Evolutionary conservation across 2,329 filamentous ascomycete species (phyloP).

Genomic region (Chrysoporthe deuterocubensis): DNA sequence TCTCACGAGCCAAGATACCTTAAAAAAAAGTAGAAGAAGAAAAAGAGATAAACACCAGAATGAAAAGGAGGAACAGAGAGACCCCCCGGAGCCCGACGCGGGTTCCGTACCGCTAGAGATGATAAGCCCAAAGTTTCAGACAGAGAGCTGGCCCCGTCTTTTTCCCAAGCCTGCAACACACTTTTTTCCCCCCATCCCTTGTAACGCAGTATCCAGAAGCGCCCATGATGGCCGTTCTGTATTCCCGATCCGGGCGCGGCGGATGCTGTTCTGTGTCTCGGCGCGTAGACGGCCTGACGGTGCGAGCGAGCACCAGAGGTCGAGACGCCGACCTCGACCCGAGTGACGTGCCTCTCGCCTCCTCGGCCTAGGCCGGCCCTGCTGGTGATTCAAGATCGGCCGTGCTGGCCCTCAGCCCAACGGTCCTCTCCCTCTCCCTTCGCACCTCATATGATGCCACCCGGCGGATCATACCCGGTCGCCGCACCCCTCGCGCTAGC

Average conservation of each 20-base stretch:
- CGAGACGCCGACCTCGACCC: background rate
- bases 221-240: background rate
- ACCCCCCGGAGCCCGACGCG: background rate
- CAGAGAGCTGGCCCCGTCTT: background rate
- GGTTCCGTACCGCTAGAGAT: background rate
- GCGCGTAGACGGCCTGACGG: background rate
- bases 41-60: background rate
- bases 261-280: background rate
- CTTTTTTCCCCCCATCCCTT: background rate
- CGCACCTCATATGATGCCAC: slow-evolving; percentile 57
- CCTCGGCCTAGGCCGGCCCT: background rate
- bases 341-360: background rate
- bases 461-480: slow-evolving; percentile 60
- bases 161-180: background rate
- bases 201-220: background rate
- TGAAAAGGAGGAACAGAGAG: background rate
- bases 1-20: background rate
- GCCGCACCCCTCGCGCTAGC: slow-evolving; percentile 48
- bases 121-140: slow-evolving; percentile 3
- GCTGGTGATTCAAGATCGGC: background rate
- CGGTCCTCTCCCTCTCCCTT: background rate
- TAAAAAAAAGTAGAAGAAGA: background rate
- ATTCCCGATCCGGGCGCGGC: background rate
- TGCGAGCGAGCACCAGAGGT: background rate
- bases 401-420: background rate